Evolutionary conservation across 2,329 filamentous ascomycete species (phyloP).

Genomic region (Claviceps sp.): DNA sequence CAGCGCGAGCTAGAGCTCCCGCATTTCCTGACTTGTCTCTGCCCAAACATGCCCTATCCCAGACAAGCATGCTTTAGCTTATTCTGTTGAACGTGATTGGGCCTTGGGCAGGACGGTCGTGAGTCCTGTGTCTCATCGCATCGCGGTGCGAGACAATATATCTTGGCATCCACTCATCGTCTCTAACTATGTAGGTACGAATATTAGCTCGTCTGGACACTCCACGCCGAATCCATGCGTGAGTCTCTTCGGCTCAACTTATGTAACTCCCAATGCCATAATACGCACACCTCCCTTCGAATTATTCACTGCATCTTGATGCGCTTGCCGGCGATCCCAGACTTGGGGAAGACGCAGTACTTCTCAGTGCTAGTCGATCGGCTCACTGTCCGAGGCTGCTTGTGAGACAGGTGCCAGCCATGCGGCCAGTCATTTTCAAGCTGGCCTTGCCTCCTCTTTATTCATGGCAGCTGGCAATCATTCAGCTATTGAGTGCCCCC

Average conservation of each 20-base stretch:
- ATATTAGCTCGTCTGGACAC: not conserved
- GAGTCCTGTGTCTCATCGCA: not conserved
- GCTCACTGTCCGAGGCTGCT: not conserved
- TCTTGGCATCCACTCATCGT: not conserved
- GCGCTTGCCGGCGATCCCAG: not conserved
- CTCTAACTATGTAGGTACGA: too few species aligned
- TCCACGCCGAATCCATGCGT: not conserved
- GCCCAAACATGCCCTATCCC: slow-evolving; percentile 2
- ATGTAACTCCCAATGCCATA: not conserved
- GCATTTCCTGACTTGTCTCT: slow-evolving; percentile 1
- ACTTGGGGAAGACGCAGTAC: not conserved
- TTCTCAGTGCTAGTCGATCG: not conserved
- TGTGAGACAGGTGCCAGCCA: not conserved
- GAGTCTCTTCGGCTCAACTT: not conserved
- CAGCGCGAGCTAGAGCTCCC: not conserved
- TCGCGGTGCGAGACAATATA: slow-evolving; percentile 1
- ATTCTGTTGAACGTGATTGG: not conserved
- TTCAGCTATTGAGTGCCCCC: not conserved
- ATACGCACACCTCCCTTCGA: not conserved
- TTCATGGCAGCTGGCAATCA: not conserved
- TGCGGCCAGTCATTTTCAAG: not conserved
- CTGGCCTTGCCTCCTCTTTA: not conserved
- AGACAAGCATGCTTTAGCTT: slow-evolving; percentile 1
- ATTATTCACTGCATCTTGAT: not conserved
- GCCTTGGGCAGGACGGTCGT: not conserved